Base-by-base conservation (phyloP, 2,329 filamentous ascomycete genomes). In the Zarea fungicola region DNA sequence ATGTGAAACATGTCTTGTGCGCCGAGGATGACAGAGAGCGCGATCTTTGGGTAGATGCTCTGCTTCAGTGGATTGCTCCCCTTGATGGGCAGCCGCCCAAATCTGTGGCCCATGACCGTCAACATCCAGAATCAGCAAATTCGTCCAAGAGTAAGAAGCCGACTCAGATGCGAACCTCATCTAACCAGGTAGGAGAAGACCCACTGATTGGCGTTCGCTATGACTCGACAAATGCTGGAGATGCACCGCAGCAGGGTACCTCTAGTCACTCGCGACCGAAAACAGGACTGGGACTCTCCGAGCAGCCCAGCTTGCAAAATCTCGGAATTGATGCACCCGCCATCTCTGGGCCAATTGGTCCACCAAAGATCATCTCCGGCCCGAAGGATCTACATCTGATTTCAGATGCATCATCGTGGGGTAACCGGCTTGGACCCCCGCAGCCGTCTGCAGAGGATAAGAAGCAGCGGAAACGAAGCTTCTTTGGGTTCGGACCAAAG, bases 11-110 rank as follows among this genome's bases (percentile, higher is more conserved):
- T 64, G 91, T 99, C 1, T 74, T 99, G 16, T 99, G 93, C 64
- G 92, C 93, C 0, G 93, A 99, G 67, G 97, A 87, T 60, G 93
- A 99, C 59, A 78, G 77, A 51, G 93, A 99, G 70, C 83, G 93
- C 52, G 93, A 99, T 67, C 77, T 85, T 37, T 99, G 93, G 93
- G 92, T 99, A 2, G 87, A 95, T 50, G 85, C 88, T 19, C 73
- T 99, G 34, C 72, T 97, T 52, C 85, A 89, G 56, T 96, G 95
- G 75, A 91, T 96, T 34, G 89, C 96, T 59, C 84, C 80, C 60
- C 77, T 61, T 19, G 70, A 70, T 44, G 46, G 56, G 29, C 56
- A 55, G 8, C 50, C 41, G 21, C 43, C 54, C 57, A 69, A 55
- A 61, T 65, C 25, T 56, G 63, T 49, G 26, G 49, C 56, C 19